phyloP scores from a whole-genome alignment of 148 eudicot species.

The Euryodendron excelsum region DNA sequence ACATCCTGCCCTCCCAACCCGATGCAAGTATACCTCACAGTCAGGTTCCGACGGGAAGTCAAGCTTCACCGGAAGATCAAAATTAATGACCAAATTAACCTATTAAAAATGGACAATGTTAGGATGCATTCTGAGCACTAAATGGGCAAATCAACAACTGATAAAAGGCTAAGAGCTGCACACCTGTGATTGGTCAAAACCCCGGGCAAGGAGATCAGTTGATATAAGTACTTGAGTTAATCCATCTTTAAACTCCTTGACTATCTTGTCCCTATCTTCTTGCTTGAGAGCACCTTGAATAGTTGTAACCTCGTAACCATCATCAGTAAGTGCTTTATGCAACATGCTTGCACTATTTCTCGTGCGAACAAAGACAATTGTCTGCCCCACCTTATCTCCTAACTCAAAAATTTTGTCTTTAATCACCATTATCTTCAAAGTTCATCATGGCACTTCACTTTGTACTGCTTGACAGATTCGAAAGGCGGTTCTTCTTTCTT shows the following conservation, averaged over 20 bases:
- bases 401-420: conserved; percentile 75
- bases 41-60: conserved; percentile 58
- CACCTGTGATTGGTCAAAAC: conserved; percentile 91
- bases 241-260: conserved; percentile 87
- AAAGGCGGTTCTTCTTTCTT: conserved; percentile 84
- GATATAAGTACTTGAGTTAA: conserved; percentile 89
- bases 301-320: conserved; percentile 87
- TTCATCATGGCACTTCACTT: conserved; percentile 79
- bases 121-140: conserved; percentile 1
- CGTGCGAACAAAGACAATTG: conserved; percentile 78
- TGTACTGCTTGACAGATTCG: conserved; percentile 82
- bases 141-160: not conserved
- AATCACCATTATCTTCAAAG: conserved; percentile 61
- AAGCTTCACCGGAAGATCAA: conserved; percentile 68
- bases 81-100: conserved; percentile 91
- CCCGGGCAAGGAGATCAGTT: conserved; percentile 90
- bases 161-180: not conserved
- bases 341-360: conserved; percentile 62
- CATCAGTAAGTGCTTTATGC: conserved; percentile 63
- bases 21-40: conserved; percentile 84
- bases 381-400: conserved; percentile 83
- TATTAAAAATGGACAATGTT: conserved; percentile 22
- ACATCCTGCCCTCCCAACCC: conserved; percentile 93
- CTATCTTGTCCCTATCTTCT: conserved; percentile 84
- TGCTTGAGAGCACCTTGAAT: conserved; percentile 82